Percentiles rank a stretch among this genome's conserved stretches.
Evolutionary conservation across 805 yeast genomes (phyloP).

Genomic region (Kregervanrija delftensis): DNA sequence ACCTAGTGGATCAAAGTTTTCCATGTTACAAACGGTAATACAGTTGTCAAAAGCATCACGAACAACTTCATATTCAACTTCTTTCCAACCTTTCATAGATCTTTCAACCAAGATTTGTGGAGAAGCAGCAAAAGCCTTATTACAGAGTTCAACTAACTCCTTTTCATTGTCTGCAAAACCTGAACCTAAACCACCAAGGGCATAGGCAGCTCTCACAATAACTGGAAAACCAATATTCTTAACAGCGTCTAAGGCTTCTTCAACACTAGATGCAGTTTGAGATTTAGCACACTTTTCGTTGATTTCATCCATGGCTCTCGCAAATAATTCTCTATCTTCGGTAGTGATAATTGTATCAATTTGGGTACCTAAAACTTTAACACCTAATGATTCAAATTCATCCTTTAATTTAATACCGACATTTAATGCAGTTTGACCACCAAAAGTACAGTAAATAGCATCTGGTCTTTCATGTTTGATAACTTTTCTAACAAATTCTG

Average conservation of each 20-base stretch:
- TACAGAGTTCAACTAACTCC: constrained; percentile 78
- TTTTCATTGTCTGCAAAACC: constrained; percentile 90
- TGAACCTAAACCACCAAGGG: constrained; percentile 96
- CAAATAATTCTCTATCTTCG: constrained; percentile 95
- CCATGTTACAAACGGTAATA: constrained; percentile 99
- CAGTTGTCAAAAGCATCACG: constrained; percentile 97
- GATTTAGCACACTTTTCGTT: constrained; percentile 94
- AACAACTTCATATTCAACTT: constrained; percentile 96
- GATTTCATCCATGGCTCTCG: constrained; percentile 91
- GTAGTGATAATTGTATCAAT: constrained; percentile 95
- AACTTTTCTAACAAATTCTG: constrained; percentile 94
- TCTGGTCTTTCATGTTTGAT: constrained; percentile 94
- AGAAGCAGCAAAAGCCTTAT: constrained; percentile 88
- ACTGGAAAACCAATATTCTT: constrained; percentile 88
- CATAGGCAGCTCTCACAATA: constrained; percentile 95
- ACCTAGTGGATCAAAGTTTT: constrained; percentile 96
- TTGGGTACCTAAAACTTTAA: constrained; percentile 92
- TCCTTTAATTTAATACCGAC: constrained; percentile 96
- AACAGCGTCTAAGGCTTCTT: constrained; percentile 82
- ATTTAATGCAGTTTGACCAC: constrained; percentile 96
- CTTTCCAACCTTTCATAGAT: constrained; percentile 99
- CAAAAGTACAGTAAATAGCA: constrained; percentile 93
- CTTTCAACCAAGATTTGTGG: constrained; percentile 95
- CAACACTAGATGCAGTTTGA: constrained; percentile 70
- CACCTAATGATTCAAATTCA: constrained; percentile 87